Evolutionary conservation across 75 land plant species (phyloP), one percentile per base, ranked within the genome.

Genomic region (Selaginella moellendorffii): DNA sequence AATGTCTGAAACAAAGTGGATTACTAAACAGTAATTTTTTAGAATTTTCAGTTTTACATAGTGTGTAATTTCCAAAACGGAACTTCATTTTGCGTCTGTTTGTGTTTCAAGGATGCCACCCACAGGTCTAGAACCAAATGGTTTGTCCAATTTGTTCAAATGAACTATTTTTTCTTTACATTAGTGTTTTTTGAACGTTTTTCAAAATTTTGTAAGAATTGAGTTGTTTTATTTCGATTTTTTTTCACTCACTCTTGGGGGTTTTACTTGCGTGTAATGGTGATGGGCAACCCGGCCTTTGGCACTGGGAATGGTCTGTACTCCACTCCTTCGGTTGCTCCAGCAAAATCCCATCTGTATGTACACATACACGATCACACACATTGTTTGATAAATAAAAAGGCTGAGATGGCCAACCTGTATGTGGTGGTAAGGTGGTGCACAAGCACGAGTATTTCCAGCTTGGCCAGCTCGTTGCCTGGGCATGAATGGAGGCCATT

Each of bases 401-500:
- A 2, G 10, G 24, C 1, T 29, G 2, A 19, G 54, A 30, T 14
- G 2, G 28, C 9, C 8, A 62, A 85, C 96, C 86, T 88, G 69
- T 73, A 88, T 58, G 81, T 81, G 30, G 96, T 85, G 21, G 81
- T 85, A 0, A 93, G 74, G 67, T 83, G 96, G 65, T 93, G 90
- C 26, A 80, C 67, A 59, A 88, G 53, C 10, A 85, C 63, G 26
- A 93, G 74, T 54, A 85, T 88, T 65, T 88, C 96, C 24, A 89
- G 73, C 74, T 93, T 83, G 26, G 98, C 98, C 17, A 93, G 85
- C 54, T 88, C 90, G 30, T 81, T 85, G 19, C 98, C 98, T 9
- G 96, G 96, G 54, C 96, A 93, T 2, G 96, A 71, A 69, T 93
- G 96, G 1, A 73, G 77, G 21, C 98, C 98, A 36, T 63, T 83